Percentiles rank a stretch among this genome's conserved stretches.
These are phyloP conservation scores for Grammothele lineata DNA, from an alignment of 768 basidiomycete genomes.

Conservation along the genomic window DNA sequence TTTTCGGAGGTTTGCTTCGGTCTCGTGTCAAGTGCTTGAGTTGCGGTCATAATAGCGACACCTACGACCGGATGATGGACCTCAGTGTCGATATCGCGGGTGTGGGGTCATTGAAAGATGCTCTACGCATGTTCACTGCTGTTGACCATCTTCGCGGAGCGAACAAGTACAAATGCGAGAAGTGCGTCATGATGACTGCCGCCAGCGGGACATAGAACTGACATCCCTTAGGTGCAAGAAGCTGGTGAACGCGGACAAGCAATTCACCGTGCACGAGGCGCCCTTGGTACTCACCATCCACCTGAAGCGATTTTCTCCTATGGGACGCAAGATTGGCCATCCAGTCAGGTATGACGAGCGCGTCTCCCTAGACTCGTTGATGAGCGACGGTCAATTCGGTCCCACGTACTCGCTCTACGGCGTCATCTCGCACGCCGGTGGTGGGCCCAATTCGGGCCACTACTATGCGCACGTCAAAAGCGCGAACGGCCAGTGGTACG, in stretches of 20 bases:
- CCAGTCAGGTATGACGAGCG: constrained; percentile 74
- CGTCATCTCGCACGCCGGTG: constrained; percentile 89
- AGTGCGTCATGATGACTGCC: constrained; percentile 47
- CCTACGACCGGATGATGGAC: constrained; percentile 93
- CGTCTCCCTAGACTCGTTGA: constrained; percentile 67
- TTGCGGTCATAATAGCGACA: constrained; percentile 89
- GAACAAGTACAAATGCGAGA: constrained; percentile 99
- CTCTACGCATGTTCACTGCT: constrained; percentile 74
- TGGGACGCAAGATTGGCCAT: constrained; percentile 83
- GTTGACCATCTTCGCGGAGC: constrained; percentile 81
- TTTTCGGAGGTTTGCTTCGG: constrained; percentile 90
- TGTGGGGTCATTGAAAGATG: constrained; percentile 58
- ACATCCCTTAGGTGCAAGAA: constrained; percentile 78
- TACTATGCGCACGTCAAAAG: constrained; percentile 86
- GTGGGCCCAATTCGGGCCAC: constrained; percentile 92
- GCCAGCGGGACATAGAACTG: not conserved
- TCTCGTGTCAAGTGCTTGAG: constrained; percentile 84
- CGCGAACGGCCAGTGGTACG: constrained; percentile 69
- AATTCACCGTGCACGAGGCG: constrained; percentile 83
- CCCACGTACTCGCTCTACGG: constrained; percentile 86
- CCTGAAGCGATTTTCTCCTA: constrained; percentile 89
- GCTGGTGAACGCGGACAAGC: constrained; percentile 85
- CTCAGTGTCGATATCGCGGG: constrained; percentile 86
- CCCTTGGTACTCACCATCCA: constrained; percentile 89
- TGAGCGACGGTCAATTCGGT: constrained; percentile 77